Evolutionary conservation across 768 basidiomycete species (phyloP).

Genomic region (Tubosaeta sp.): DNA sequence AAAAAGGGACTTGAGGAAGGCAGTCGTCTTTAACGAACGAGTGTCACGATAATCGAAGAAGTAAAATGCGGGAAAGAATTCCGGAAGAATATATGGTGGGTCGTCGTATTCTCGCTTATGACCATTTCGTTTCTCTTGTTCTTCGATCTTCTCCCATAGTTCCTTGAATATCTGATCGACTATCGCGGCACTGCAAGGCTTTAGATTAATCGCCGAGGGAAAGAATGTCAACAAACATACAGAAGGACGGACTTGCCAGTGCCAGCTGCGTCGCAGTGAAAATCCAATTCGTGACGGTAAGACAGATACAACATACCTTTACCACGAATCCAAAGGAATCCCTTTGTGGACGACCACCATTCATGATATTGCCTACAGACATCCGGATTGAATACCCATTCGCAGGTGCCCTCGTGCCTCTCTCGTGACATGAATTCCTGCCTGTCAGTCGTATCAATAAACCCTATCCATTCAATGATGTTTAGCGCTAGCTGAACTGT

Average conservation of each 20-base stretch:
- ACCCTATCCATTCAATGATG: slow-evolving; percentile 21
- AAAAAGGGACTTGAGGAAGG: slow-evolving; percentile 24
- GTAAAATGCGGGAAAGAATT: slow-evolving; percentile 25
- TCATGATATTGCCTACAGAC: slow-evolving; percentile 16
- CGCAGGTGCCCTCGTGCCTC: slow-evolving; percentile 21
- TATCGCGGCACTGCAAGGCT: slow-evolving; percentile 15
- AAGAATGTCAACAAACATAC: slow-evolving; percentile 6
- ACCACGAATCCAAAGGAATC: slow-evolving; percentile 26
- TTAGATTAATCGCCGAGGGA: slow-evolving; percentile 7
- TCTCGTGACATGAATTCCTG: slow-evolving; percentile 25
- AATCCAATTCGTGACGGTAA: neutral
- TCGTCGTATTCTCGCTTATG: slow-evolving; percentile 12
- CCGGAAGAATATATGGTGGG: slow-evolving; percentile 16
- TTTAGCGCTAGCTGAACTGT: slow-evolving; percentile 23
- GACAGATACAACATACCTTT: slow-evolving; percentile 11
- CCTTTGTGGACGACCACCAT: slow-evolving; percentile 16
- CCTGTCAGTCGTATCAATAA: slow-evolving; percentile 22
- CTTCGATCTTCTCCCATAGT: slow-evolving; percentile 19
- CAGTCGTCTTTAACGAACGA: slow-evolving; percentile 12
- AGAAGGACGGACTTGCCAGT: slow-evolving; percentile 24
- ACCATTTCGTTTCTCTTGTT: slow-evolving; percentile 16
- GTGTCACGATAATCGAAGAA: slow-evolving; percentile 28
- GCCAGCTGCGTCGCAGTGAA: slow-evolving; percentile 13
- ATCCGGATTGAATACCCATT: slow-evolving; percentile 21
- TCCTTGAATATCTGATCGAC: slow-evolving; percentile 23